Evolutionary conservation across 305 asterid genomes (phyloP), one percentile per base, ranked within the genome.

Genomic region (Fraxinus greggii): DNA sequence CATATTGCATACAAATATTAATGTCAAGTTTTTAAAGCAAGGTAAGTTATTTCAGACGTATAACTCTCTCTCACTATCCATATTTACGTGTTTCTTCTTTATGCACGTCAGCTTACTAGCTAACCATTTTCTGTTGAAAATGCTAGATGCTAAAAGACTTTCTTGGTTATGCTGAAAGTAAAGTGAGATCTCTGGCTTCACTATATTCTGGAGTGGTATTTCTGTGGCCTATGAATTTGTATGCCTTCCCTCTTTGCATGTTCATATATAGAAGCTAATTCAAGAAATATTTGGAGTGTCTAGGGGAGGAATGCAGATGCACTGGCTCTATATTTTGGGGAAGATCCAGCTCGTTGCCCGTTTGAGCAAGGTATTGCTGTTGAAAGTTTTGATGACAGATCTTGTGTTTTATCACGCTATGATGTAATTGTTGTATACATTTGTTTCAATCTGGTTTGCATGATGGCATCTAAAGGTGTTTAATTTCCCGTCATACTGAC

Each of bases 301-400:
- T 82, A 95, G 98, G 98, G 98, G 59, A 86, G 90, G 79, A 91
- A 92, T 82, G 96, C 95, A n/a, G 98, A 95, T 88, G 92, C 97
- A 3, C 74, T 95, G 88, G 93, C 95, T 74, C 84, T 82, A 63
- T 93, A 95, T 85, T 95, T 95, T 32, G 96, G 97, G 81, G 98
- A 95, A 88, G 97, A 91, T 87, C 97, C 98, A 28, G 90, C 92
- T 35, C 95, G 97, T 78, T 90, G 93, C 88, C 93, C 97, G 0
- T 95, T 93, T 72, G 98, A 93, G 85, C 98, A 93, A 93, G 98
- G 98, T 95, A 88, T 42, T 80, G 31, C 28, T 28, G 35, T 31
- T 31, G 13, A 70, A 32, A 70, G 31, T 70, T 23, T 31, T 15
- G 45, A 67, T 0, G 42, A 70, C 40, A 15, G 13, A 17, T 70